phyloP scores from a whole-genome alignment of 192 early-diverging fungal genomes.

The Coemansia furcata region DNA sequence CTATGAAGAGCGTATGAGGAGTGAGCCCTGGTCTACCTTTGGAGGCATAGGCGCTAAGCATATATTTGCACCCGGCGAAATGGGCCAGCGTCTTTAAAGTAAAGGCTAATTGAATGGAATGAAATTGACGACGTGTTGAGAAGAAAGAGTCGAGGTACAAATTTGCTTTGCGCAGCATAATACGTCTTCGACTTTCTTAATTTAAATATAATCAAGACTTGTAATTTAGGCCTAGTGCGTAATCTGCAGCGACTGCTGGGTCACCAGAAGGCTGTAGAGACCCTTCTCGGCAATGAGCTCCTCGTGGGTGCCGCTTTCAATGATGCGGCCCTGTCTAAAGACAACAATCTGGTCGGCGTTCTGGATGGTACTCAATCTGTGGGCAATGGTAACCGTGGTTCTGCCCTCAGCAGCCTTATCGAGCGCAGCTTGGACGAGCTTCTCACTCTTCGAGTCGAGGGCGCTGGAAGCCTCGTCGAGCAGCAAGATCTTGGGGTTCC shows the following conservation, averaged over 20 bases:
- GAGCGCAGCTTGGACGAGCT: conserved; percentile 75
- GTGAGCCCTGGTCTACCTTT: conserved; percentile 1
- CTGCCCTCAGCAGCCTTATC: conserved; percentile 66
- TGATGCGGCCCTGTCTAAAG: conserved; percentile 59
- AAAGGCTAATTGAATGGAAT: neutral
- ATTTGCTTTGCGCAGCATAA: neutral
- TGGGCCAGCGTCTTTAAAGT: neutral
- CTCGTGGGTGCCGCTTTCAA: conserved; percentile 68
- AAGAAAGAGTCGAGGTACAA: neutral
- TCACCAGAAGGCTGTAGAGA: conserved; percentile 61
- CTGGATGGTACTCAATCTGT: conserved; percentile 83
- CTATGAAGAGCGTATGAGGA: neutral
- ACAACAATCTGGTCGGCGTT: conserved; percentile 76
- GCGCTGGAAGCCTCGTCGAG: conserved; percentile 86
- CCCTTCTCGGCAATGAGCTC: conserved; percentile 60
- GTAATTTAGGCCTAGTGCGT: conserved; percentile 20
- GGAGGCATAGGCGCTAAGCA: conserved; percentile 9
- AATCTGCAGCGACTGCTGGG: conserved; percentile 61
- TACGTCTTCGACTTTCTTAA: neutral
- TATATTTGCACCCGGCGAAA: conserved; percentile 5
- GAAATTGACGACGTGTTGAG: neutral
- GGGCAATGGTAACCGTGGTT: conserved; percentile 74
- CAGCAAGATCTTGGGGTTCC: conserved; percentile 68
- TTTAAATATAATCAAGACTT: neutral
- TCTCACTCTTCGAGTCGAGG: conserved; percentile 79